Evolutionary conservation across 1,284 basidiomycete genomes (phyloP).

Genomic region (Fomitopsis betulina): DNA sequence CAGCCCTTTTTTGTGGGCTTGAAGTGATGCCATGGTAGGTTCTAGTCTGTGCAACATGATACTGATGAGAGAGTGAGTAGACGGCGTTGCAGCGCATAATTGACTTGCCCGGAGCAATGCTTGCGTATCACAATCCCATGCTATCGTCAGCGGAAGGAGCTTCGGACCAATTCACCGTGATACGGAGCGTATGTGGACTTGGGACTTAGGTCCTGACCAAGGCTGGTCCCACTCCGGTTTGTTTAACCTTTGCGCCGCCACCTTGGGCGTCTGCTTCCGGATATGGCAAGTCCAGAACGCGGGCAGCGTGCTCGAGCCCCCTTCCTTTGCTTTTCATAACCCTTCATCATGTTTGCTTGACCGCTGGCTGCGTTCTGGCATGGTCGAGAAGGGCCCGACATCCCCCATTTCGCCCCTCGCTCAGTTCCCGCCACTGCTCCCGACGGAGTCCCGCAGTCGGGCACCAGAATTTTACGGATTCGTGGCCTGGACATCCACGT

Average conservation of each 20-base stretch:
- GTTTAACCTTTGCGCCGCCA: constrained; percentile 7
- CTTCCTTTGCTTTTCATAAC: background rate
- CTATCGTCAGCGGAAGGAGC: constrained; percentile 3
- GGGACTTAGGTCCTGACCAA: constrained; percentile 5
- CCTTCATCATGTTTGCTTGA: constrained; percentile 5
- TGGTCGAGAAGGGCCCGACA: constrained; percentile 30
- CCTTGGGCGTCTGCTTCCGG: constrained; percentile 1
- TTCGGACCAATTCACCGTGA: constrained; percentile 1
- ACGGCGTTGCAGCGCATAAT: background rate
- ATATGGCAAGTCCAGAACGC: constrained; percentile 8
- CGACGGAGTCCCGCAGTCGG: constrained; percentile 46
- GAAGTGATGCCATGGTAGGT: constrained; percentile 20
- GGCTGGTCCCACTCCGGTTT: background rate
- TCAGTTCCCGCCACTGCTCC: constrained; percentile 40
- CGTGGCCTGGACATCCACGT: constrained; percentile 78
- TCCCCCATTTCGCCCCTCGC: constrained; percentile 53
- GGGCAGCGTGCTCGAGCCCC: constrained; percentile 6
- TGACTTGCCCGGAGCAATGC: background rate
- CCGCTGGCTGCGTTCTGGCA: background rate
- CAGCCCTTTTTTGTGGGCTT: constrained; percentile 47
- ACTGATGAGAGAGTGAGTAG: background rate
- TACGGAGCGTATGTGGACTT: constrained; percentile 2
- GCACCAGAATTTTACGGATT: constrained; percentile 86
- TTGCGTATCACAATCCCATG: constrained; percentile 3
- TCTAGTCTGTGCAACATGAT: background rate